phyloP scores from a whole-genome alignment of 805 yeast species.

The Metschnikowia chrysomelidarum region DNA sequence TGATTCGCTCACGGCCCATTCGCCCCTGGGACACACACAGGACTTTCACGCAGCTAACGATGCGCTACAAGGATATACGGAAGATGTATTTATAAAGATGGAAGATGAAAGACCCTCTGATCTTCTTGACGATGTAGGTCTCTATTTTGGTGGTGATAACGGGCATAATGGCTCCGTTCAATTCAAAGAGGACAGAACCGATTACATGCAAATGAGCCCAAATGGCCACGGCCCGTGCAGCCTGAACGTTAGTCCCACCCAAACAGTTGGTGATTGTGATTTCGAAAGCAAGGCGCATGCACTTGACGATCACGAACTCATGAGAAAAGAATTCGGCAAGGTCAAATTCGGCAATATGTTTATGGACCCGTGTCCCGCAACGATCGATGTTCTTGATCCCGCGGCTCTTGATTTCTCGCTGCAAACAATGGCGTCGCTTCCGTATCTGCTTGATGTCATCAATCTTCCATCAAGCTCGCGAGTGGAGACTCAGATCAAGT shows the following conservation, averaged over 20 bases:
- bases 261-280: slow-evolving; percentile 7
- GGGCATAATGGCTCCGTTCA: not conserved
- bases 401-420: slow-evolving; percentile 39
- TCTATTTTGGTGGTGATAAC: slow-evolving; percentile 2
- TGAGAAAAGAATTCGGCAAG: slow-evolving; percentile 50
- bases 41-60: slow-evolving; percentile 1
- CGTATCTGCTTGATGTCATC: slow-evolving; percentile 50
- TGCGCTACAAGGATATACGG: slow-evolving; percentile 7
- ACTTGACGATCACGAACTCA: slow-evolving; percentile 37
- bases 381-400: slow-evolving; percentile 31
- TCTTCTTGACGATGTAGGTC: slow-evolving; percentile 7
- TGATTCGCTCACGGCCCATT: slow-evolving; percentile 29
- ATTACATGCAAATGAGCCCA: slow-evolving; percentile 25
- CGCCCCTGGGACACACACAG: slow-evolving; percentile 15
- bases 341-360: slow-evolving; percentile 50
- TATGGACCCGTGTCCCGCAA: slow-evolving; percentile 36
- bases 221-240: slow-evolving; percentile 12
- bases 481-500: slow-evolving; percentile 93
- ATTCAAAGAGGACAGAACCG: slow-evolving; percentile 17
- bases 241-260: slow-evolving; percentile 22
- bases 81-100: slow-evolving; percentile 9
- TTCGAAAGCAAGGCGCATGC: slow-evolving; percentile 15
- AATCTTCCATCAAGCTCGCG: slow-evolving; percentile 80
- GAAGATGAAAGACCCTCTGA: slow-evolving; percentile 5
- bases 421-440: slow-evolving; percentile 35